Percentiles rank a stretch among this genome's conserved stretches.
Conservation (phyloP, 306 rosid genomes). For the Medicago lupulina region DNA sequence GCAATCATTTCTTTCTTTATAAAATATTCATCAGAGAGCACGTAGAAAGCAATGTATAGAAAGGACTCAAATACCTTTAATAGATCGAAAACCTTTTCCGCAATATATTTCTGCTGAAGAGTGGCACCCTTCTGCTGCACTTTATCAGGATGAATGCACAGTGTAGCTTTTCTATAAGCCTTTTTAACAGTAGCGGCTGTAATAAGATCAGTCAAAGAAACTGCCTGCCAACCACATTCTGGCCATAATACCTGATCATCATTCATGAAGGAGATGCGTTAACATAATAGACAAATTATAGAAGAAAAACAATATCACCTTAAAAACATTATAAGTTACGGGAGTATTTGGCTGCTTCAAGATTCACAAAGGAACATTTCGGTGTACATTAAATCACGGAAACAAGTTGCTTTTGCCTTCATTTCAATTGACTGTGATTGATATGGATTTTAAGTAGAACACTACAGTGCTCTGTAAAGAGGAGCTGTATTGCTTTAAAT, state of each 20-base stretch:
- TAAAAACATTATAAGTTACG: too few species aligned
- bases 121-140: constrained; percentile 98
- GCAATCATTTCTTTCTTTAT: too few species aligned
- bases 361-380: too few species aligned
- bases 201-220: constrained; percentile 89
- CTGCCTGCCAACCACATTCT: constrained; percentile 95
- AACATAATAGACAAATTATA: neutral
- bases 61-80: constrained; percentile 67
- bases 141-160: constrained; percentile 98
- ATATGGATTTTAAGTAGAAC: too few species aligned
- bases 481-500: too few species aligned
- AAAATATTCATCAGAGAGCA: too few species aligned
- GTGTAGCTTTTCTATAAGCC: constrained; percentile 87
- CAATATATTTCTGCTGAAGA: constrained; percentile 92
- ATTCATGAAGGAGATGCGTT: constrained; percentile 42
- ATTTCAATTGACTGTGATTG: too few species aligned
- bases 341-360: too few species aligned
- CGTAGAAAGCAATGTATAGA: constrained; percentile 6
- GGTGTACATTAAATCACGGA: too few species aligned
- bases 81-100: constrained; percentile 96
- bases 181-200: constrained; percentile 78
- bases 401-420: too few species aligned
- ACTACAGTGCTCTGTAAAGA: too few species aligned
- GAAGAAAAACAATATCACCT: too few species aligned
- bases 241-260: constrained; percentile 95